Conservation (phyloP, 2,329 filamentous ascomycete genomes). For the Fusarium zealandicum region DNA sequence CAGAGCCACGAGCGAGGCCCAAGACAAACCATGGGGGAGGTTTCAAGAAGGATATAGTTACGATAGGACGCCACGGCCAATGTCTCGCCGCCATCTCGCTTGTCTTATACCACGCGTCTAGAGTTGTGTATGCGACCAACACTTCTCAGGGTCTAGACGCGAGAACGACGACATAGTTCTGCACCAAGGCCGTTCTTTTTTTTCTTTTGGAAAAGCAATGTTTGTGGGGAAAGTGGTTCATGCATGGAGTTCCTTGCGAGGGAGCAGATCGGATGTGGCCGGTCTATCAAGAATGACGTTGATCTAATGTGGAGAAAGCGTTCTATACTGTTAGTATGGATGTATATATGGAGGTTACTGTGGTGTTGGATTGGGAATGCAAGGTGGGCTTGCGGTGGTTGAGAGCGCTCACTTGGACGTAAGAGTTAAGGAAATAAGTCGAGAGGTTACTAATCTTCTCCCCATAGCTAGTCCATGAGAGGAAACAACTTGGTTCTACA, state of each 20-base stretch:
- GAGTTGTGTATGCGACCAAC: slow-evolving; percentile 8
- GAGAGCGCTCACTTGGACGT: too few relatives aligned
- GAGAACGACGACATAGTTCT: neutral
- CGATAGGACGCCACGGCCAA: slow-evolving; percentile 32
- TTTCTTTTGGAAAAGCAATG: neutral
- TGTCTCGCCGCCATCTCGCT: slow-evolving; percentile 23
- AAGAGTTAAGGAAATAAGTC: too few relatives aligned
- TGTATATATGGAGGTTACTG: neutral
- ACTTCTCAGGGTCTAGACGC: too few relatives aligned
- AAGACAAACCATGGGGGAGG: slow-evolving; percentile 7
- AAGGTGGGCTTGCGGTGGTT: too few relatives aligned
- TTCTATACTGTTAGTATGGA: neutral
- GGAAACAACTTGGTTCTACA: too few relatives aligned
- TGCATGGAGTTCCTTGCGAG: neutral
- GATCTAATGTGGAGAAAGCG: neutral
- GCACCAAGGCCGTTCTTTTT: neutral
- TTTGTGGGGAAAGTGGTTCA: neutral
- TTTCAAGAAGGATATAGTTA: slow-evolving; percentile 23
- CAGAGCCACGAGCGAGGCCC: slow-evolving; percentile 28
- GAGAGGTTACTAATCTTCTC: too few relatives aligned
- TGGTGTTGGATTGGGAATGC: too few relatives aligned
- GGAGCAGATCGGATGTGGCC: slow-evolving; percentile 26
- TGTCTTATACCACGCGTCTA: neutral
- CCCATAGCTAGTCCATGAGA: too few relatives aligned
- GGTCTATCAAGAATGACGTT: slow-evolving; percentile 7